Evolutionary conservation across 2,329 filamentous ascomycete genomes (phyloP).

Genomic region (Aspergillus sp.): DNA sequence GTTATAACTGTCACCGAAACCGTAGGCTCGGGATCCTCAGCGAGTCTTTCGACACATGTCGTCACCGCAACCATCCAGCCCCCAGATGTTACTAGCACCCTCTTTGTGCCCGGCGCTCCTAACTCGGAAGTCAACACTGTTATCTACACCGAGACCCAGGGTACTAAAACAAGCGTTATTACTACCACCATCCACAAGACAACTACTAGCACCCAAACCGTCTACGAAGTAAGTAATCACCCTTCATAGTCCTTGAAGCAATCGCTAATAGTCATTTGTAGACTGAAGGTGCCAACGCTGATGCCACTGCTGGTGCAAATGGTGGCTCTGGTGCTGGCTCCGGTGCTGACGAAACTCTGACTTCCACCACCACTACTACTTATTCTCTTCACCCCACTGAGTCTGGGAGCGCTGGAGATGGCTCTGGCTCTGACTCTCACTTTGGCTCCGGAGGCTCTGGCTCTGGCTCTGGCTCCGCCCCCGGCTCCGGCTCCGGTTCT

Average conservation of each 20-base stretch:
- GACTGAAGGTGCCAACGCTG: constrained; percentile 6
- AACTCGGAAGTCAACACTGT: constrained; percentile 31
- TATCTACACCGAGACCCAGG: constrained; percentile 42
- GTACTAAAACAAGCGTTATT: constrained; percentile 35
- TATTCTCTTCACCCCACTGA: constrained; percentile 10
- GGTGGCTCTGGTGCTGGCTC: constrained; percentile 30
- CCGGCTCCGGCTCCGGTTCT: neutral
- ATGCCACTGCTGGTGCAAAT: neutral
- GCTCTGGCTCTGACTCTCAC: neutral
- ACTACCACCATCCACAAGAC: constrained; percentile 40
- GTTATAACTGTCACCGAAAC: constrained; percentile 41
- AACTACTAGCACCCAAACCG: constrained; percentile 27
- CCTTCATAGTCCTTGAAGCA: neutral
- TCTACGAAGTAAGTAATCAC: constrained; percentile 25
- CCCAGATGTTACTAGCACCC: neutral
- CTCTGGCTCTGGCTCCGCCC: constrained; percentile 2
- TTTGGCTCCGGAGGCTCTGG: constrained; percentile 2
- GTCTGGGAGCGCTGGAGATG: neutral
- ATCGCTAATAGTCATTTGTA: neutral
- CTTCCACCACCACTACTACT: constrained; percentile 19
- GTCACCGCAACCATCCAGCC: constrained; percentile 38
- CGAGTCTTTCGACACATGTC: constrained; percentile 32
- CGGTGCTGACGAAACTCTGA: constrained; percentile 30
- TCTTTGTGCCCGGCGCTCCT: constrained; percentile 34
- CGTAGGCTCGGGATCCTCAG: constrained; percentile 35